phyloP scores from a whole-genome alignment of 805 yeast species.

The Starmerella floricola region DNA sequence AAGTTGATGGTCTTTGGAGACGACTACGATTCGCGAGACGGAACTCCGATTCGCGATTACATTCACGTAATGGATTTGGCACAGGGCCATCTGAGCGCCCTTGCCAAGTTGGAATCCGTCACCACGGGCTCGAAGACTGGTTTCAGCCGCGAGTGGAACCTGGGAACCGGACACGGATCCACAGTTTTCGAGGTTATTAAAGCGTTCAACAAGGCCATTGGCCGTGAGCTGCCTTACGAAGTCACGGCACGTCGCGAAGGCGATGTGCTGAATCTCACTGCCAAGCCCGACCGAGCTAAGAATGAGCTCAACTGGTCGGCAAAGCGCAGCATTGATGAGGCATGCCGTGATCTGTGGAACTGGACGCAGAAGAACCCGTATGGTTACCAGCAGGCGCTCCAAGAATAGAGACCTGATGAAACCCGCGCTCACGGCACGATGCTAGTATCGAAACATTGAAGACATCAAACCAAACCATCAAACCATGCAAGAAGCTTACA shows the following conservation, averaged over 20 bases:
- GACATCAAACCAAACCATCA: too few relatives aligned
- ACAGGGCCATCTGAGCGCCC: constrained; percentile 61
- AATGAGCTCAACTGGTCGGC: constrained; percentile 56
- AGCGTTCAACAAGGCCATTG: constrained; percentile 55
- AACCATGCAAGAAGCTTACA: too few relatives aligned
- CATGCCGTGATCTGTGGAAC: constrained; percentile 64
- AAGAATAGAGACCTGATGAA: too few relatives aligned
- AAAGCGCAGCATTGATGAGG: constrained; percentile 41
- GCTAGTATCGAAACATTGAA: too few relatives aligned
- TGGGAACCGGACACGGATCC: constrained; percentile 71
- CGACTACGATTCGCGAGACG: constrained; percentile 61
- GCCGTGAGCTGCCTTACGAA: constrained; percentile 50
- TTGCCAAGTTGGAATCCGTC: constrained; percentile 38
- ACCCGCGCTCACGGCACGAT: too few relatives aligned
- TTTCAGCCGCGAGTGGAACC: constrained; percentile 64
- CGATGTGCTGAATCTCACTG: constrained; percentile 65
- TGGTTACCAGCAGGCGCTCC: constrained; percentile 42
- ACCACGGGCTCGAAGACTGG: constrained; percentile 30
- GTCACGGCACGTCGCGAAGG: constrained; percentile 60
- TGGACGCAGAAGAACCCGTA: constrained; percentile 62
- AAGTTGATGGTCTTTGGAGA: constrained; percentile 57
- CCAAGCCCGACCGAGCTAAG: constrained; percentile 56
- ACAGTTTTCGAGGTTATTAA: constrained; percentile 61
- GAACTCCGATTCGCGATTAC: constrained; percentile 73
- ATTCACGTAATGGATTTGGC: constrained; percentile 74